These are phyloP conservation scores for Candida ortonii DNA, from an alignment of 805 yeast genomes.

Conservation along the genomic window DNA sequence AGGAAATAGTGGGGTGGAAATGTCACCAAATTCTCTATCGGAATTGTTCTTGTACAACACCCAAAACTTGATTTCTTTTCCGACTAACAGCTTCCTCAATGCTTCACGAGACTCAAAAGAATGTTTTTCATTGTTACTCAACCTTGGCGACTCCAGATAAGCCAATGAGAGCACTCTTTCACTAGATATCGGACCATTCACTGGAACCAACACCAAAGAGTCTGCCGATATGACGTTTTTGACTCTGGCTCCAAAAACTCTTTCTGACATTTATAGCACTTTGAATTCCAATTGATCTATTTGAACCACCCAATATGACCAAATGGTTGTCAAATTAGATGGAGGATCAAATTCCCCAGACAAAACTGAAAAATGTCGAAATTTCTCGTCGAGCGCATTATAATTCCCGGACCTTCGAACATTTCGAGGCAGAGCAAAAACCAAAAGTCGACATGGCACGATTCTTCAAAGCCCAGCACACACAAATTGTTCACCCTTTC, in stretches of 20 bases:
- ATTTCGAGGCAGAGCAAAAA: slow-evolving; percentile 10
- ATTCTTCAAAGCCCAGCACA: too few relatives aligned
- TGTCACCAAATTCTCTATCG: slow-evolving; percentile 70
- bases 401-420: too few relatives aligned
- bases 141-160: slow-evolving; percentile 56
- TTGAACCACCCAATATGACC: too few relatives aligned
- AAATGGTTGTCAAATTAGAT: too few relatives aligned
- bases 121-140: slow-evolving; percentile 41
- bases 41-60: slow-evolving; percentile 52
- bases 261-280: slow-evolving; percentile 33
- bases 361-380: too few relatives aligned
- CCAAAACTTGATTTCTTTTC: slow-evolving; percentile 59
- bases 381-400: too few relatives aligned
- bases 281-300: too few relatives aligned
- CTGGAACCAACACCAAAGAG: slow-evolving; percentile 59
- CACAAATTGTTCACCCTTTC: slow-evolving; percentile 1
- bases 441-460: neutral
- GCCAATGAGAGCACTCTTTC: slow-evolving; percentile 67
- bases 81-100: slow-evolving; percentile 59
- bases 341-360: too few relatives aligned
- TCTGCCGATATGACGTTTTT: slow-evolving; percentile 71
- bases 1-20: slow-evolving; percentile 58
- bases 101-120: slow-evolving; percentile 61
- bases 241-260: slow-evolving; percentile 54
- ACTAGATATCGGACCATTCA: slow-evolving; percentile 44